Conservation (phyloP, 1,284 basidiomycete species). For the Psilocybe mexicana region DNA sequence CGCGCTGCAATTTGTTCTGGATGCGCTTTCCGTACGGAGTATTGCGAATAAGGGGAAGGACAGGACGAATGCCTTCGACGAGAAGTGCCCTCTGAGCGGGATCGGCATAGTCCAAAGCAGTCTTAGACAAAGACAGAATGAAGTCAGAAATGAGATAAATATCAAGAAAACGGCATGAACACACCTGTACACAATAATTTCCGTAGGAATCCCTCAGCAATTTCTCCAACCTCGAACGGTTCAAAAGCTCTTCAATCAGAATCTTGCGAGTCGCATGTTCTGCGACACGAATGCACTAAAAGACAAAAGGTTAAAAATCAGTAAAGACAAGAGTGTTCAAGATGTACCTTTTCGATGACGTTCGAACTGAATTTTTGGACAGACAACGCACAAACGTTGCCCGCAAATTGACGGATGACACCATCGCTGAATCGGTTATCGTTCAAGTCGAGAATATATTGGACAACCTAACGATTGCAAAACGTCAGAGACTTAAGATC, state of each 20-base stretch:
- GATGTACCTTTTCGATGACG: slow-evolving; percentile 83
- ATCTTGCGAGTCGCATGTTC: slow-evolving; percentile 93
- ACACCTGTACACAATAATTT: slow-evolving; percentile 89
- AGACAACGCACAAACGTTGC: slow-evolving; percentile 96
- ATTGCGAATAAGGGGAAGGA: slow-evolving; percentile 93
- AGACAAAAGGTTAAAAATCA: slow-evolving; percentile 20
- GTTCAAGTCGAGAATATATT: slow-evolving; percentile 98
- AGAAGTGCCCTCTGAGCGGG: slow-evolving; percentile 82
- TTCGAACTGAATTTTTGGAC: slow-evolving; percentile 99
- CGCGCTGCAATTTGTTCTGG: slow-evolving; percentile 94
- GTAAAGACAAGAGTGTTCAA: neutral
- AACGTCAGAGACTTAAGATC: slow-evolving; percentile 1
- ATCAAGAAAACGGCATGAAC: slow-evolving; percentile 19
- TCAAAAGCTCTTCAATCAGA: slow-evolving; percentile 94
- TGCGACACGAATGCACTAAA: slow-evolving; percentile 95
- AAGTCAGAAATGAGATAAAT: slow-evolving; percentile 1
- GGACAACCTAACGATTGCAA: slow-evolving; percentile 67
- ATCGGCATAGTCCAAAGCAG: slow-evolving; percentile 94
- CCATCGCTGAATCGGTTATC: slow-evolving; percentile 97
- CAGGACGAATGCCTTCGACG: slow-evolving; percentile 95
- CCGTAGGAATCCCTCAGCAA: slow-evolving; percentile 93
- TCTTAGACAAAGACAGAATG: slow-evolving; percentile 49
- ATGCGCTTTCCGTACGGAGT: slow-evolving; percentile 98
- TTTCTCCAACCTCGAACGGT: slow-evolving; percentile 94
- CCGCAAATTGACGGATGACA: slow-evolving; percentile 96